Conservation (phyloP, 176 grass and related monocot species). For the Phoenix roebelenii region DNA sequence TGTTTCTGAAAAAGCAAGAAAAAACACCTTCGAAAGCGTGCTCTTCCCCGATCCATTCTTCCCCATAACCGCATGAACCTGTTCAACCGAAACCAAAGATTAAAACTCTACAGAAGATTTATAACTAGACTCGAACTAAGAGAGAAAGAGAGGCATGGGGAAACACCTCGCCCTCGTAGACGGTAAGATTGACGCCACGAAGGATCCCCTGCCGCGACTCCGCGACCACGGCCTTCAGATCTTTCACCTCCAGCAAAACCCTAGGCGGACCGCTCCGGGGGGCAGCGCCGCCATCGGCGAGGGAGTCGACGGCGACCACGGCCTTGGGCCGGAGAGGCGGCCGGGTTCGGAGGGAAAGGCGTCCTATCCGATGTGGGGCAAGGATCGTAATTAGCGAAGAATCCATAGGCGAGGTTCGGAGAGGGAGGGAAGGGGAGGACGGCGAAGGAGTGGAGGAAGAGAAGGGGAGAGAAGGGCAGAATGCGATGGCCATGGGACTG, state of each 20-base stretch:
- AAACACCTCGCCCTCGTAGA: slow-evolving; percentile 62
- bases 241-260: slow-evolving; percentile 53
- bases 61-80: slow-evolving; percentile 93
- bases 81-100: background rate
- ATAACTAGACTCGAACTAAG: too few relatives aligned
- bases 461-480: background rate
- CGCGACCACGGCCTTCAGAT: slow-evolving; percentile 61
- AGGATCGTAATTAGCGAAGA: slow-evolving; percentile 8
- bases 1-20: background rate
- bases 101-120: too few relatives aligned
- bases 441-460: background rate
- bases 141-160: too few relatives aligned
- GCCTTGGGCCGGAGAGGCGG: slow-evolving; percentile 5
- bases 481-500: background rate
- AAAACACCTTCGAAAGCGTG: slow-evolving; percentile 74
- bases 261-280: slow-evolving; percentile 7
- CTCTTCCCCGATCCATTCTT: slow-evolving; percentile 94
- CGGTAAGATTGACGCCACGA: slow-evolving; percentile 59
- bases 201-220: slow-evolving; percentile 48
- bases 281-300: slow-evolving; percentile 6
- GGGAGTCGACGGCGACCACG: slow-evolving; percentile 16
- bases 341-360: slow-evolving; percentile 6
- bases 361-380: background rate
- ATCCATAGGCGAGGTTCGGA: background rate
- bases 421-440: background rate